Conservation (phyloP, 2,329 filamentous ascomycete genomes). For the Lasiodiplodia citricola region DNA sequence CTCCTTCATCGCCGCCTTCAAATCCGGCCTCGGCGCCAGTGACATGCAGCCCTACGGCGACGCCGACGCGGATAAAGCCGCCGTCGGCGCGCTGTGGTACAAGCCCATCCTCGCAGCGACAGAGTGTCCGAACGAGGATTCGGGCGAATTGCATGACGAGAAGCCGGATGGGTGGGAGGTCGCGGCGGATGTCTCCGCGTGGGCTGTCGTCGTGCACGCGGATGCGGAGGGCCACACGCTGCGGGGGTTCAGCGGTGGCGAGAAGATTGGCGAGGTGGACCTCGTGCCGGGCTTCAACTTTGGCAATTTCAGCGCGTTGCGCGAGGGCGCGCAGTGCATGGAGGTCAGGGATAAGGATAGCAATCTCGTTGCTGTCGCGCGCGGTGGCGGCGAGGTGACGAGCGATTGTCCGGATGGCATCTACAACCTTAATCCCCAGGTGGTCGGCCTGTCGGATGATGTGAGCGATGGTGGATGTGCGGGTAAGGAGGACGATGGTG, state of each 20-base stretch:
- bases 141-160: neutral
- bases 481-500: neutral
- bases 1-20: slow-evolving; percentile 45
- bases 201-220: neutral
- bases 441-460: neutral
- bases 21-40: slow-evolving; percentile 28
- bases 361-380: neutral
- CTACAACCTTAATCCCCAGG: slow-evolving; percentile 12
- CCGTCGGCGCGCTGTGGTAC: slow-evolving; percentile 13
- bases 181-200: neutral
- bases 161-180: slow-evolving; percentile 6
- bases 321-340: neutral
- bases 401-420: slow-evolving; percentile 1
- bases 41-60: neutral
- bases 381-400: neutral
- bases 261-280: neutral
- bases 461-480: neutral
- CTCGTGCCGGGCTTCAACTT: neutral
- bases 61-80: neutral
- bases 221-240: neutral
- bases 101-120: neutral
- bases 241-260: neutral
- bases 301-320: neutral
- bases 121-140: neutral
- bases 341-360: neutral